These are phyloP conservation scores for Globisporangium alternatum DNA, from an alignment of 352 stramenopile genomes.

Conservation along the genomic window DNA sequence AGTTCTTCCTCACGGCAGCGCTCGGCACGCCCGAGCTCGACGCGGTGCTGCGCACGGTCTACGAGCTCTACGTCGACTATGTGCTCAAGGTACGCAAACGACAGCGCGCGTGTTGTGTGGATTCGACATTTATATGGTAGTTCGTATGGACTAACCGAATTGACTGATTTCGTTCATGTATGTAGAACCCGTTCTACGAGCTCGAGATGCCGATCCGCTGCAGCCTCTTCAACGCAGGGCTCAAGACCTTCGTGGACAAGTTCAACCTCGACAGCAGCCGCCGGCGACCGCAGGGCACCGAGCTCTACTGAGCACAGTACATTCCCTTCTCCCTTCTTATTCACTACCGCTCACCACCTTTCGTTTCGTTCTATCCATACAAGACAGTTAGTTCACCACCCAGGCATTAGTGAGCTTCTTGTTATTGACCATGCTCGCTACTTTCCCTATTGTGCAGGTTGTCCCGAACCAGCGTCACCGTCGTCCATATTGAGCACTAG, in stretches of 20 bases:
- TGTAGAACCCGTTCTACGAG: constrained; percentile 93
- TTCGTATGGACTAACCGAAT: neutral
- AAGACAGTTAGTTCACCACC: neutral
- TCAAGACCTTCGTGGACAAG: constrained; percentile 88
- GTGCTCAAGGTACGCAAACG: constrained; percentile 85
- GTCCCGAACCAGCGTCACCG: neutral
- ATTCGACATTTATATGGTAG: neutral
- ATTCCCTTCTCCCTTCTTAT: neutral
- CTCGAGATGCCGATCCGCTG: constrained; percentile 95
- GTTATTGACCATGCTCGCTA: neutral
- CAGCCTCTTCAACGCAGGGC: constrained; percentile 87
- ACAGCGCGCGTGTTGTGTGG: neutral
- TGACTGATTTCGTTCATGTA: neutral
- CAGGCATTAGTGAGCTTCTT: neutral
- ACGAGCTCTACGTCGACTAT: constrained; percentile 95
- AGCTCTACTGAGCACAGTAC: constrained; percentile 27
- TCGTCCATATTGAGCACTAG: constrained; percentile 52
- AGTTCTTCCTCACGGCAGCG: constrained; percentile 93
- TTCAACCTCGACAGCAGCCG: constrained; percentile 69
- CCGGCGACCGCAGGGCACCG: constrained; percentile 46
- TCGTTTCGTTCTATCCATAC: neutral
- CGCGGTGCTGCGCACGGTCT: constrained; percentile 82
- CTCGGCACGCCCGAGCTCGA: constrained; percentile 85
- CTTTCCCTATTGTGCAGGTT: neutral
- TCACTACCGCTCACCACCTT: neutral